Evolutionary conservation across 1,139 yeast species (phyloP), one percentile per base, ranked within the genome.

Genomic region (Blastobotrys illinoisensis): DNA sequence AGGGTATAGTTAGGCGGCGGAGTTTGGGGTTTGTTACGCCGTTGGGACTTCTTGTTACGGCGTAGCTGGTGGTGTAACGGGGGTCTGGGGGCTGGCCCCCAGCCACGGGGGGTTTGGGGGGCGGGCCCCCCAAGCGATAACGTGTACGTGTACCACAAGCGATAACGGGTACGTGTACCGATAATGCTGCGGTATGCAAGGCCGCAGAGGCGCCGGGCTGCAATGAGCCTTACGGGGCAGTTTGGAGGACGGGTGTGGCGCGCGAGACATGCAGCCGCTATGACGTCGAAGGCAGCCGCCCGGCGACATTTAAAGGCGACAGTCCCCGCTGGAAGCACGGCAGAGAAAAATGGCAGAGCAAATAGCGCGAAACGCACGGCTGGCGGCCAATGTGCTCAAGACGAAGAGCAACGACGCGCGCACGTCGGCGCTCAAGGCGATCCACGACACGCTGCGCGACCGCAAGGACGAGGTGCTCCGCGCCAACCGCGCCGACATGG

Each of bases 371-470:
- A 79, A 79, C 26, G 96, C 97, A 7, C 88, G 85, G 63, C 64
- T 72, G 13, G 93, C 98, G 2, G 89, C 95, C 53, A 83, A 93
- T 3, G 75, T 81, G 13, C 78, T 93, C 58, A 93, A 93, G 66
- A 86, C 96, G 0, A 74, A 91, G 46, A 70, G 86, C 9, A 81
- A 89, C 64, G 85, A 81, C 47, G 81, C 86, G 61, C 79, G 99
- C 62, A 86, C 91, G 1, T 68, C 70, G 0, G 96, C 97, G 1
- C 76, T 95, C 49, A 75, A 79, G 60, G 79, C 81, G 58, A 86
- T 95, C 55, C 85, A 87, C 64, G 86, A 85, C 62, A 86, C 83
- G 1, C 75, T 95, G 54, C 70, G 76, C 48, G 77, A 73, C 1
- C 69, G 79, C 56, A 87, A 87, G 65, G 80, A 75, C 2, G 75